Conservation (phyloP, 805 yeast genomes). For the Candida khao-thaluensis region DNA sequence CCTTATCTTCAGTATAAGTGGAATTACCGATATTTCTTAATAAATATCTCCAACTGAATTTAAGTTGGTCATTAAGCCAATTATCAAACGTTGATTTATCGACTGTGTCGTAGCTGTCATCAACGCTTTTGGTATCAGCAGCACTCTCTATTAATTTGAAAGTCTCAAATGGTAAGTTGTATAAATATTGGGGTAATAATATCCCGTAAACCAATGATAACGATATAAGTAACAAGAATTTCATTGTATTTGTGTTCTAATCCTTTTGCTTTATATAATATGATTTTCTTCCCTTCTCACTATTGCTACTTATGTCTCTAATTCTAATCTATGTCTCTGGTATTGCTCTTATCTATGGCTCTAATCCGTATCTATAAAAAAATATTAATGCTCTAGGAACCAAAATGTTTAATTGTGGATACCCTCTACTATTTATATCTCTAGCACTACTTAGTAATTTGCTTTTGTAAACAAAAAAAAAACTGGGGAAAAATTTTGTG, state of each 20-base stretch:
- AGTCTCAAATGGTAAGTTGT: constrained; percentile 1
- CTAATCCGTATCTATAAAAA: too few species aligned
- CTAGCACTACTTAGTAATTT: constrained; percentile 1
- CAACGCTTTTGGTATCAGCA: not conserved
- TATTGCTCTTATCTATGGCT: too few species aligned
- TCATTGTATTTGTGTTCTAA: not conserved
- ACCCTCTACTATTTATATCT: not conserved
- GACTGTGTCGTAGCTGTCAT: constrained; percentile 22
- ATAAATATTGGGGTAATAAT: constrained; percentile 8
- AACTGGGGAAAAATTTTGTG: constrained; percentile 3
- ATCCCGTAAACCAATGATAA: not conserved
- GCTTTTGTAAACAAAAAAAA: constrained; percentile 4
- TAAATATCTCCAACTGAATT: constrained; percentile 15
- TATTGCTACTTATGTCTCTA: too few species aligned
- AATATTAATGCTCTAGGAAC: too few species aligned
- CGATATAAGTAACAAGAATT: not conserved
- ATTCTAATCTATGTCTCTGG: too few species aligned
- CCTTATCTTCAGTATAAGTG: constrained; percentile 6
- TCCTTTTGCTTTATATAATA: not conserved
- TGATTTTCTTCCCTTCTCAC: not conserved
- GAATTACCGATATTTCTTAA: constrained; percentile 17
- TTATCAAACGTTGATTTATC: constrained; percentile 46
- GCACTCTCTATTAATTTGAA: not conserved
- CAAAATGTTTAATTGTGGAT: too few species aligned
- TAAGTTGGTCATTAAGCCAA: constrained; percentile 50